Evolutionary conservation across 1,284 basidiomycete species (phyloP).

Genomic region (Athelia sp.): DNA sequence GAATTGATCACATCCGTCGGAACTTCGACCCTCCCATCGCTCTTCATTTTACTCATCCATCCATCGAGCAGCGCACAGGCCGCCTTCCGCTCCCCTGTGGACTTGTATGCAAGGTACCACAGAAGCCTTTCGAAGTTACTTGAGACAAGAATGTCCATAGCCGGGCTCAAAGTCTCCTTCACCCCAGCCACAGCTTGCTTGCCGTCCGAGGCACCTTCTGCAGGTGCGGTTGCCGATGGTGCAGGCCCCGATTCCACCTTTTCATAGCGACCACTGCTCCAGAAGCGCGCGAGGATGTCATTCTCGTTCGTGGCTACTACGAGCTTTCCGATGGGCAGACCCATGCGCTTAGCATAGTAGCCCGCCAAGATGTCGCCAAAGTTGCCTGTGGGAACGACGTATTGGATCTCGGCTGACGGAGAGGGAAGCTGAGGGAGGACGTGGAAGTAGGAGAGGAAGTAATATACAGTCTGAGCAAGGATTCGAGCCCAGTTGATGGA

Average conservation of each 20-base stretch:
- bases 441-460: slow-evolving; percentile 92
- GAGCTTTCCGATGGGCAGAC: slow-evolving; percentile 81
- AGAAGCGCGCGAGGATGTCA: slow-evolving; percentile 96
- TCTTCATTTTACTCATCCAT: slow-evolving; percentile 92
- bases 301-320: slow-evolving; percentile 97
- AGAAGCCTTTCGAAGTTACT: slow-evolving; percentile 97
- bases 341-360: slow-evolving; percentile 95
- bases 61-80: slow-evolving; percentile 63
- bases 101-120: slow-evolving; percentile 91
- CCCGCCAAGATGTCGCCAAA: slow-evolving; percentile 98
- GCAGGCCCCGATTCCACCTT: slow-evolving; percentile 57
- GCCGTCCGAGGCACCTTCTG: slow-evolving; percentile 56
- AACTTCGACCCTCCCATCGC: slow-evolving; percentile 72
- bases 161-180: slow-evolving; percentile 89
- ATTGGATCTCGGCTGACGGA: slow-evolving; percentile 62
- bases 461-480: slow-evolving; percentile 97
- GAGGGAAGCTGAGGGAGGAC: slow-evolving; percentile 34
- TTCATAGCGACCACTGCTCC: slow-evolving; percentile 90
- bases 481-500: slow-evolving; percentile 99
- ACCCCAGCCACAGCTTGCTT: slow-evolving; percentile 70
- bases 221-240: slow-evolving; percentile 30
- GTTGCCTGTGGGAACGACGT: slow-evolving; percentile 97
- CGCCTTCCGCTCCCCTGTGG: slow-evolving; percentile 28
- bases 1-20: slow-evolving; percentile 64
- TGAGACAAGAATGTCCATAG: slow-evolving; percentile 98